Evolutionary conservation across 768 basidiomycete genomes (phyloP), one percentile per base, ranked within the genome.

Genomic region (Leucocoprinus birnbaumii): DNA sequence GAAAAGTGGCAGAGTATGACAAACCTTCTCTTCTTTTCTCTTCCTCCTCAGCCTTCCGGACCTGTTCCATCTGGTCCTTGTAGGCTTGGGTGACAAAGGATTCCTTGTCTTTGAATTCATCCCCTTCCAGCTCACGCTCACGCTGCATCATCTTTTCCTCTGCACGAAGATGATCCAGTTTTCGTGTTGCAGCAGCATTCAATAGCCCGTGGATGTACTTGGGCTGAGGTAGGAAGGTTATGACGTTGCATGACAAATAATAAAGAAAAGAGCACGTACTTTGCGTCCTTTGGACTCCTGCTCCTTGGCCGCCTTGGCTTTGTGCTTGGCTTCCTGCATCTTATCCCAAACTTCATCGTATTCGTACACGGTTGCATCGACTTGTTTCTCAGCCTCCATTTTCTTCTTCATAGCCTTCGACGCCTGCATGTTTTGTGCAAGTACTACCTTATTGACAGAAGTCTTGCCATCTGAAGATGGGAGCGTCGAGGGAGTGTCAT

Each of bases 31-130:
- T 78, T 63, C 75, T 71, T 70, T 79, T 88, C 70, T 98, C 97
- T 64, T 98, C 96, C 65, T 94, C 93, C 66, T 98, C 97, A 0
- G 94, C 93, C 65, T 72, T 80, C 54, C 92, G 79, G 5, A 98
- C 84, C 70, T 95, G 91, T 46, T 84, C 94, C 85, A 97, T 90
- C 71, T 98, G 97, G 47, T 91, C 89, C 68, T 94, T 94, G 73
- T 99, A 99, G 21, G 92, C 94, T 64, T 94, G 91, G 0, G 97
- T 99, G 48, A 98, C 96, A 63, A 98, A 99, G n/a, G 85, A 79
- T 52, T 98, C 97, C 75, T 95, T 98, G 74, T 92, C 97, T 54
- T 80, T 80, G 67, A 92, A 99, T 67, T 94, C 82, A 58, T 94
- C 94, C 0, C 97, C 97, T 71, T 99, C 97, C 18, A 80, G 73